Base-by-base conservation (phyloP, 108 stramenopile species). In the Pseudonitzschia delicatissima region DNA sequence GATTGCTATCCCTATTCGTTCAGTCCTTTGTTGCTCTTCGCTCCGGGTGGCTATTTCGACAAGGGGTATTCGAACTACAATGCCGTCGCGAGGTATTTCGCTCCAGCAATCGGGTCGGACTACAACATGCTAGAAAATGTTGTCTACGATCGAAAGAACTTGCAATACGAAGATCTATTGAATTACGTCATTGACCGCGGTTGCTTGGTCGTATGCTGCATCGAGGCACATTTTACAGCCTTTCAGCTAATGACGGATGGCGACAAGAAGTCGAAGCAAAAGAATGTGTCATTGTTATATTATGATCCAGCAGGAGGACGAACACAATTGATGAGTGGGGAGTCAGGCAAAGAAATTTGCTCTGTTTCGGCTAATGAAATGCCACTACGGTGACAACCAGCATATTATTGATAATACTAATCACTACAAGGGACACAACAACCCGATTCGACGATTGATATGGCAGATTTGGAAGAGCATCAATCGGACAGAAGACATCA, bases 41-140 rank as follows among this genome's bases (percentile, higher is more conserved):
- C 62, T 3, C 72, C 57, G 23, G 47, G 45, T 45, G 28, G 39
- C 23, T 73, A 73, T 42, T 73, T 73, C 50, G 72, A 73, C 64
- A 73, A 73, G 72, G 72, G 72, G 4, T 36, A 73, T 49, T 73
- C 72, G 5, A 73, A 73, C 39, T 73, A 66, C 72, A 73, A 73
- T 33, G 65, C 64, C 37, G 72, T 73, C 4, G 72, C 72, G 17
- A 55, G 44, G 7, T 73, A 65, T 45, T 73, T 73, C 29, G 36
- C 51, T 12, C 57, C 47, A 25, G 64, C 65, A 23, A 39, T 73
- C 12, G 62, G 62, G 2, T 32, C 65, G 13, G 36, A 73, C 57
- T 55, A 55, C 53, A 55, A 55, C 53, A 73, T 73, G 72, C 47
- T 73, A 21, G 72, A 73, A 36, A 66, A 73, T 29, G 72, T 73